Percentiles rank a stretch among this genome's conserved stretches.
Conservation (phyloP, 106 monocot genomes). For the Dioscorea alata region DNA sequence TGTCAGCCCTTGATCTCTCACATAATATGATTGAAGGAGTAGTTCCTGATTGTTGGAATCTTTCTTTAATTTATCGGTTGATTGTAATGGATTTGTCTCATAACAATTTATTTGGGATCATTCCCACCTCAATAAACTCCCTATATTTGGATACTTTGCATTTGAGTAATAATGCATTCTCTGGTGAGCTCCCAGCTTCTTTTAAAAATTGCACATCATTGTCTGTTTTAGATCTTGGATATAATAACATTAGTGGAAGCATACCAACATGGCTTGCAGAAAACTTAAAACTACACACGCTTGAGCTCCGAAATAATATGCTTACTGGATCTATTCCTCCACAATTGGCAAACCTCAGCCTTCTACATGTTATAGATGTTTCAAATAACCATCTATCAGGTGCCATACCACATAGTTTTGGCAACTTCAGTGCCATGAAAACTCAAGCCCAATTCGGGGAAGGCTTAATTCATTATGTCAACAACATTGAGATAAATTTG, state of each 20-base stretch:
- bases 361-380: slow-evolving; percentile 12
- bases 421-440: background rate
- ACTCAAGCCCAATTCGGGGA: too few species aligned
- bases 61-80: too few species aligned
- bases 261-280: slow-evolving; percentile 34
- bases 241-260: slow-evolving; percentile 31
- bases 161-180: slow-evolving; percentile 18
- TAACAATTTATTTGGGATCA: too few species aligned
- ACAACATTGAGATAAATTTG: background rate
- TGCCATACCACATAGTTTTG: background rate
- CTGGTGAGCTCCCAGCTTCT: slow-evolving; percentile 15
- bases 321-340: slow-evolving; percentile 15
- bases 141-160: background rate
- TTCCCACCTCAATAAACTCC: too few species aligned
- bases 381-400: slow-evolving; percentile 16
- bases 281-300: background rate
- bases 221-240: slow-evolving; percentile 22
- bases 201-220: slow-evolving; percentile 5
- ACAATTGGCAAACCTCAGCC: background rate
- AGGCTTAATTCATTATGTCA: too few species aligned
- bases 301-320: background rate
- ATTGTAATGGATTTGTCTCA: too few species aligned
- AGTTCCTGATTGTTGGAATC: too few species aligned
- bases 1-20: too few species aligned
- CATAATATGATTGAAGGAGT: too few species aligned